These are phyloP conservation scores for Aspergillus asperescens DNA, from an alignment of 495 filamentous ascomycete genomes.

Conservation along the genomic window DNA sequence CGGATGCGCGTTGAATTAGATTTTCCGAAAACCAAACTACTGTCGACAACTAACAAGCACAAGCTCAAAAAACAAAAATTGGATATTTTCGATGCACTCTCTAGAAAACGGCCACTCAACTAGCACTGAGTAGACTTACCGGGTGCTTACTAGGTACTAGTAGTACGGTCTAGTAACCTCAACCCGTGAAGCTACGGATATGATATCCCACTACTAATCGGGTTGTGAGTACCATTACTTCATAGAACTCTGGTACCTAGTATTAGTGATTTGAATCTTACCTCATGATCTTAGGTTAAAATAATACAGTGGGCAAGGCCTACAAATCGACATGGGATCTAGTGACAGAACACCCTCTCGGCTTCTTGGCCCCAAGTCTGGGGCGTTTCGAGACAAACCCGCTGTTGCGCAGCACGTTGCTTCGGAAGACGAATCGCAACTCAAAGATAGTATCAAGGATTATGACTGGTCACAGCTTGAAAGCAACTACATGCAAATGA, in stretches of 20 bases:
- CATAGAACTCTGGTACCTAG: too few species aligned
- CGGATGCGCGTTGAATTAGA: neutral
- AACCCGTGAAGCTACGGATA: neutral
- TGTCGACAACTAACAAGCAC: neutral
- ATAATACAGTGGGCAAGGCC: neutral
- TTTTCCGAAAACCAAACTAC: neutral
- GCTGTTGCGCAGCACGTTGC: neutral
- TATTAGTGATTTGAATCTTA: too few species aligned
- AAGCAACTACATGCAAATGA: conserved; percentile 53
- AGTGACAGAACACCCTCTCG: conserved; percentile 1
- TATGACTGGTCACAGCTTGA: conserved; percentile 69
- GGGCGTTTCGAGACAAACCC: neutral
- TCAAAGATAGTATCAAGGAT: conserved; percentile 25
- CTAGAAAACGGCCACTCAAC: too few species aligned
- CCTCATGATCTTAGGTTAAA: neutral
- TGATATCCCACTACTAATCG: neutral
- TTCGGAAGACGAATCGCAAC: neutral
- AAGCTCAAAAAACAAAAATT: neutral
- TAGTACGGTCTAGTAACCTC: too few species aligned
- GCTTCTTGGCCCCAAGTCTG: conserved; percentile 1
- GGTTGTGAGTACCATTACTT: neutral
- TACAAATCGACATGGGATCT: neutral
- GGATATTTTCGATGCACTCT: too few species aligned
- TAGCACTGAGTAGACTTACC: too few species aligned
- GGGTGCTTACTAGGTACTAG: neutral